Conservation (phyloP, 2,329 filamentous ascomycete species). For the Pestalotiopsis sp. region DNA sequence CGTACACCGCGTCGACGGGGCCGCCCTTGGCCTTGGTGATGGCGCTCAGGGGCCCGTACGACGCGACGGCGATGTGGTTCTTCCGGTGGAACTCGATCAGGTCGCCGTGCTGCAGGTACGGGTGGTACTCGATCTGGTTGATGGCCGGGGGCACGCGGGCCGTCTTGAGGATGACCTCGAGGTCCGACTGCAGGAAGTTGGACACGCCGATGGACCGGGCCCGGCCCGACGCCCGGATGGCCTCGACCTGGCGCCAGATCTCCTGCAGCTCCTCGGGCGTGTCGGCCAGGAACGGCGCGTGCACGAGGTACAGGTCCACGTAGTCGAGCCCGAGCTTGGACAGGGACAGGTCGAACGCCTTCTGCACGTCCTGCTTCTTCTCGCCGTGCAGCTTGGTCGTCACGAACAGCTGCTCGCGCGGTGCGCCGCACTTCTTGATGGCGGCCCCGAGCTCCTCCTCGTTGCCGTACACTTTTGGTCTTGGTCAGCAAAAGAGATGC, state of each 20-base stretch:
- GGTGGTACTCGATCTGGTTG: slow-evolving; percentile 84
- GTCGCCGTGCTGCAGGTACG: slow-evolving; percentile 69
- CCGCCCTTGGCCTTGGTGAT: slow-evolving; percentile 49
- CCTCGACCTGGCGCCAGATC: slow-evolving; percentile 63
- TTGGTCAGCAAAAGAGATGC: background rate
- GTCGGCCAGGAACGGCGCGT: slow-evolving; percentile 56
- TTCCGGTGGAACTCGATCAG: slow-evolving; percentile 60
- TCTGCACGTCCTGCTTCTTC: slow-evolving; percentile 42
- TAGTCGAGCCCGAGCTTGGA: slow-evolving; percentile 69
- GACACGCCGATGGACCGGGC: slow-evolving; percentile 76
- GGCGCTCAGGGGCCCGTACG: slow-evolving; percentile 57
- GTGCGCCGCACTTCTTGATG: slow-evolving; percentile 67
- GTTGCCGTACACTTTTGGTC: slow-evolving; percentile 58
- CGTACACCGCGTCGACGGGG: slow-evolving; percentile 55
- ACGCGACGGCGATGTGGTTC: slow-evolving; percentile 58
- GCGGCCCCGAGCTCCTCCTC: slow-evolving; percentile 72
- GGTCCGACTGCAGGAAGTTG: slow-evolving; percentile 66
- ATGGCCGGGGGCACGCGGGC: slow-evolving; percentile 66
- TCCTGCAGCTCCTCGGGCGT: slow-evolving; percentile 56
- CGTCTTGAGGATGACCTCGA: slow-evolving; percentile 59
- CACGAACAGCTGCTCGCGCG: slow-evolving; percentile 70
- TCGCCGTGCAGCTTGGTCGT: slow-evolving; percentile 58
- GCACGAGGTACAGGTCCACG: slow-evolving; percentile 71
- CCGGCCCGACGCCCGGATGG: slow-evolving; percentile 67
- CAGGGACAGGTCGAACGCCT: slow-evolving; percentile 62